phyloP scores from a whole-genome alignment of 192 early-diverging fungal species.

The Funneliformis geosporum region DNA sequence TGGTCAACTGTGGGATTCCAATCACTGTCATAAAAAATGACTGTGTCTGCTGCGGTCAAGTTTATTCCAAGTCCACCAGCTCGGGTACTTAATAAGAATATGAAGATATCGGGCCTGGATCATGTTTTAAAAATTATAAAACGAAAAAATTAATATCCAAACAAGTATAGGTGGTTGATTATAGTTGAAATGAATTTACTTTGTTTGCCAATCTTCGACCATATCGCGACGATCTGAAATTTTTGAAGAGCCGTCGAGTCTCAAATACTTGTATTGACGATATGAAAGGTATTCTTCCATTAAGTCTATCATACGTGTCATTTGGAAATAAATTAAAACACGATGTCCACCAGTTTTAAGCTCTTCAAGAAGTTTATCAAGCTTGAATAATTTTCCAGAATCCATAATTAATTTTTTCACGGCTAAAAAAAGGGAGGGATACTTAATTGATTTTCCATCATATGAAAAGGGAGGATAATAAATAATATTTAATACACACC shows the following conservation, averaged over 20 bases:
- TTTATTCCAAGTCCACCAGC: slow-evolving; percentile 90
- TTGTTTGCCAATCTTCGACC: slow-evolving; percentile 92
- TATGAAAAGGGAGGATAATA: not conserved
- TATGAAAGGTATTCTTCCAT: slow-evolving; percentile 87
- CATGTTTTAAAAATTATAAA: not conserved
- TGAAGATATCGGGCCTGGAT: slow-evolving; percentile 73
- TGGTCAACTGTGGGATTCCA: slow-evolving; percentile 93
- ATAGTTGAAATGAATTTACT: slow-evolving; percentile 31
- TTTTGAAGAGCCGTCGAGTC: slow-evolving; percentile 85
- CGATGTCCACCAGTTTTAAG: slow-evolving; percentile 80
- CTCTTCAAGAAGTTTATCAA: slow-evolving; percentile 69
- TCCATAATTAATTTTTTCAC: slow-evolving; percentile 77
- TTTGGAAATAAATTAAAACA: slow-evolving; percentile 85
- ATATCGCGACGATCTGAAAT: slow-evolving; percentile 86
- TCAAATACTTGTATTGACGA: slow-evolving; percentile 84
- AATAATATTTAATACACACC: slow-evolving; percentile 36
- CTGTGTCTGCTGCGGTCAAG: slow-evolving; percentile 86
- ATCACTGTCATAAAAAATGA: slow-evolving; percentile 86
- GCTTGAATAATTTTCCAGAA: slow-evolving; percentile 74
- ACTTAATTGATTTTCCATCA: not conserved
- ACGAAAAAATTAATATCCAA: not conserved
- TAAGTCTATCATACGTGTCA: slow-evolving; percentile 87
- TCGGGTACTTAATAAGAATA: slow-evolving; percentile 81
- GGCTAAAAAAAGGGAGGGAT: slow-evolving; percentile 21
- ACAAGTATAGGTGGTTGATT: too few species aligned